Conservation (phyloP, 495 filamentous ascomycete species). For the Xylaria venustula region DNA sequence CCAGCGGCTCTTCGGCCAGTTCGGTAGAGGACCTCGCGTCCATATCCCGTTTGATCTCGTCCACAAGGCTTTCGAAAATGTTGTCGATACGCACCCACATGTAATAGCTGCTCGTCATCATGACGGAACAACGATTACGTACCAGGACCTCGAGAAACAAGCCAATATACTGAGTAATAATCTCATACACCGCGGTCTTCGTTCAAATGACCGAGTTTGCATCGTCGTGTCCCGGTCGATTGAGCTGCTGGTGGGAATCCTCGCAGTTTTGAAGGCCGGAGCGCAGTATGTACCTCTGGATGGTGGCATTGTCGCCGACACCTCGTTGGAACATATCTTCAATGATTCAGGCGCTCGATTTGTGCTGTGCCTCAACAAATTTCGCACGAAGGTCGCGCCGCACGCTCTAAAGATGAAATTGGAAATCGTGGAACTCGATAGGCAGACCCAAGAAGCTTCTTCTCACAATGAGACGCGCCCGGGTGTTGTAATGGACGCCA, state of each 20-base stretch:
- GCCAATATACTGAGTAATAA: conserved; percentile 32
- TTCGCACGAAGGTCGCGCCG: conserved; percentile 15
- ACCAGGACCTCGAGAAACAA: conserved; percentile 30
- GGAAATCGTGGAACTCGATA: conserved; percentile 17
- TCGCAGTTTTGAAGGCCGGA: conserved; percentile 50
- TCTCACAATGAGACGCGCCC: conserved; percentile 20
- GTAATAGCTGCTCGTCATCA: conserved; percentile 29
- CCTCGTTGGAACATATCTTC: conserved; percentile 32
- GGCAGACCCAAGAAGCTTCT: not conserved
- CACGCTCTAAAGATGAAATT: not conserved
- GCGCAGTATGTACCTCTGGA: conserved; percentile 51
- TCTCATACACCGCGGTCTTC: conserved; percentile 25
- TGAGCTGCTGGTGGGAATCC: conserved; percentile 43
- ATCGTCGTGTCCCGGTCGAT: conserved; percentile 32
- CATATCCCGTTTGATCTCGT: conserved; percentile 23
- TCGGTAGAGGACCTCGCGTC: conserved; percentile 23
- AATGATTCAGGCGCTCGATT: conserved; percentile 20
- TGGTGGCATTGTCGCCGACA: conserved; percentile 34
- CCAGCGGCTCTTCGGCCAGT: conserved; percentile 25
- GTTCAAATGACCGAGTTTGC: conserved; percentile 24
- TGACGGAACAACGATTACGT: conserved; percentile 32
- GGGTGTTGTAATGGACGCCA: conserved; percentile 17
- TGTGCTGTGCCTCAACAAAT: conserved; percentile 20
- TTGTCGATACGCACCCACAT: conserved; percentile 23
- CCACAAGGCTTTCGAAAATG: conserved; percentile 31